phyloP scores from a whole-genome alignment of 2,329 filamentous ascomycete species.

The Emergomyces pasteurianus region DNA sequence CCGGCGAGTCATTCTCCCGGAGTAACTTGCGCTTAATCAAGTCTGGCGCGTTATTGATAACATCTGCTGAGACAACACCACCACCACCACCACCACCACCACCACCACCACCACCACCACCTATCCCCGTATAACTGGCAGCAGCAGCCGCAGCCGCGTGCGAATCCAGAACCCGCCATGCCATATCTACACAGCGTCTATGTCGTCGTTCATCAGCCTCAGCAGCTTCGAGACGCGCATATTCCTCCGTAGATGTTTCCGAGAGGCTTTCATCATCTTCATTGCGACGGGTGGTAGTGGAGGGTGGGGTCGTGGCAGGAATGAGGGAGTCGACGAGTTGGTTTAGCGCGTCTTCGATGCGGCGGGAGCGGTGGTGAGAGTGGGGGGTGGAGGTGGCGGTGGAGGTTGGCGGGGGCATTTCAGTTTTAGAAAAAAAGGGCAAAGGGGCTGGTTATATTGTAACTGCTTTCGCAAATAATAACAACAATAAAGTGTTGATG shows the following conservation, averaged over 20 bases:
- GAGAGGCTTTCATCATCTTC: conserved; percentile 22
- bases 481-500: no score
- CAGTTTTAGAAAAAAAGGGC: not conserved
- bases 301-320: conserved; percentile 22
- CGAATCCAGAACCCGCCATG: conserved; percentile 28
- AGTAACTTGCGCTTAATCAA: conserved; percentile 82
- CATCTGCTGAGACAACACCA: conserved; percentile 19
- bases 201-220: conserved; percentile 28
- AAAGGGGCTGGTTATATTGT: no score
- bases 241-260: conserved; percentile 22
- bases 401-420: conserved; percentile 19
- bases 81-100: conserved; percentile 6
- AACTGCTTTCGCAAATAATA: no score
- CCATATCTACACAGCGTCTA: conserved; percentile 23
- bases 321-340: conserved; percentile 32
- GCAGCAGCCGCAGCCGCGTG: conserved; percentile 7
- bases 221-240: conserved; percentile 24
- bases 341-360: conserved; percentile 33
- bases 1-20: conserved; percentile 60
- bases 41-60: conserved; percentile 81
- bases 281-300: conserved; percentile 12
- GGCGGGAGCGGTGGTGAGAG: conserved; percentile 23
- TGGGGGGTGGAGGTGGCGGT: conserved; percentile 7
- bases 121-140: conserved; percentile 15
- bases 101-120: conserved; percentile 10